phyloP scores from a whole-genome alignment of 176 grass and related monocot genomes.

The Miscanthus lutarioriparius region DNA sequence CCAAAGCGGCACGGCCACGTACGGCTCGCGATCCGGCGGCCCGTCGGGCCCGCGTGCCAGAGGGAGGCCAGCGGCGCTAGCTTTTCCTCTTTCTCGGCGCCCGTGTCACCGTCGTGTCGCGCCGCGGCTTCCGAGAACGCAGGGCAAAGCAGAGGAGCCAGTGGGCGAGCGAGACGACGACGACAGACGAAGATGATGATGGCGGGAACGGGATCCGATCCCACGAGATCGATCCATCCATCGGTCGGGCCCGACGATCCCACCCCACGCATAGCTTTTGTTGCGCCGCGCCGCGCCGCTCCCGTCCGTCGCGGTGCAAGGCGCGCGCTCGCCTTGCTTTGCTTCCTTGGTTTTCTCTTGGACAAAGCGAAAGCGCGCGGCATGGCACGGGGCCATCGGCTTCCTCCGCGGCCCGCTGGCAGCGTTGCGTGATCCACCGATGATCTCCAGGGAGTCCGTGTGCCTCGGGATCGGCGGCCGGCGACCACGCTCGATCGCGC shows the following conservation, averaged over 20 bases:
- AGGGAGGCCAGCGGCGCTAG: background rate
- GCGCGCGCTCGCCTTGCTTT: background rate
- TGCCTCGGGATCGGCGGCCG: background rate
- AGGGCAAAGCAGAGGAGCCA: background rate
- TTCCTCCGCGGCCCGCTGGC: background rate
- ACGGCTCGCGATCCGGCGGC: background rate
- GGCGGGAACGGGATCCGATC: background rate
- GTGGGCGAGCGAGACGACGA: no score
- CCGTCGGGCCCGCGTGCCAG: background rate
- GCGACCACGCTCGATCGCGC: background rate
- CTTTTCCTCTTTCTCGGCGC: background rate
- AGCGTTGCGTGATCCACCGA: background rate
- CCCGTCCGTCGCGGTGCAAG: background rate
- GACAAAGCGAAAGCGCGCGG: background rate
- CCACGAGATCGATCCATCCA: background rate
- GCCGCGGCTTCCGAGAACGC: conserved; percentile 7
- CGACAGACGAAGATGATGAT: no score
- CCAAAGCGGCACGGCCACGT: background rate
- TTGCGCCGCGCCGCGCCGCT: background rate
- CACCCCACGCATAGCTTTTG: background rate
- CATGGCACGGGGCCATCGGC: background rate
- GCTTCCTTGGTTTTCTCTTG: background rate
- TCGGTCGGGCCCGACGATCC: background rate
- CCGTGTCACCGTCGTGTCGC: background rate
- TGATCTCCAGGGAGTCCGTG: background rate